phyloP scores from a whole-genome alignment of 2,329 filamentous ascomycete species.

The Fusarium setosum region DNA sequence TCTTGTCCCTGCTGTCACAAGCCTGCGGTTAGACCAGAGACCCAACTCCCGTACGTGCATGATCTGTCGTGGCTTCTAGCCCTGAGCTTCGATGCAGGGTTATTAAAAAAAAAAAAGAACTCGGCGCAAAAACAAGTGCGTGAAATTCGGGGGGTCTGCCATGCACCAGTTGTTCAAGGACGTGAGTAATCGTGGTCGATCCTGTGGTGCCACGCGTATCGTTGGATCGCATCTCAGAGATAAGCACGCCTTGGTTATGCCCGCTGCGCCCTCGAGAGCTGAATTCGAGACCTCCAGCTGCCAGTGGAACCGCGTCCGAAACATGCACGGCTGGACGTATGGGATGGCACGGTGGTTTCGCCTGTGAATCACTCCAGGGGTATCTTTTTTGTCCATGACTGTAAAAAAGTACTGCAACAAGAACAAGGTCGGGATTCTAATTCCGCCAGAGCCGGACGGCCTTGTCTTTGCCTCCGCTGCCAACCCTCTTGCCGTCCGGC shows the following conservation, averaged over 20 bases:
- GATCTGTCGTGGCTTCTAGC: slow-evolving; percentile 20
- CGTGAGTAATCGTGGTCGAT: slow-evolving; percentile 23
- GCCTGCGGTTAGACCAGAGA: slow-evolving; percentile 8
- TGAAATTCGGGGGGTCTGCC: slow-evolving; percentile 24
- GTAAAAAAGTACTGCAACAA: slow-evolving; percentile 28
- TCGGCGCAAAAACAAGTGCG: background rate
- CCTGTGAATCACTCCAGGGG: slow-evolving; percentile 31
- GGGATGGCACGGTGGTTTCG: slow-evolving; percentile 16
- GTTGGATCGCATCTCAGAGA: slow-evolving; percentile 9
- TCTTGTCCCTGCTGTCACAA: slow-evolving; percentile 12
- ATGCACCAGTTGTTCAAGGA: slow-evolving; percentile 8
- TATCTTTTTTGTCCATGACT: slow-evolving; percentile 30
- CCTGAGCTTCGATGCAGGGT: background rate
- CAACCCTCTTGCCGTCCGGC: slow-evolving; percentile 87
- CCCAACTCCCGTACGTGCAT: slow-evolving; percentile 35
- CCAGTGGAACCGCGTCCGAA: slow-evolving; percentile 22
- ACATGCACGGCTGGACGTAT: slow-evolving; percentile 19
- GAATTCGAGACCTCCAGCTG: background rate
- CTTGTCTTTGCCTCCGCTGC: slow-evolving; percentile 94
- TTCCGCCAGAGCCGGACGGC: slow-evolving; percentile 75
- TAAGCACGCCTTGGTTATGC: slow-evolving; percentile 20
- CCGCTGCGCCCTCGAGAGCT: background rate
- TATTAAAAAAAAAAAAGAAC: too few relatives aligned
- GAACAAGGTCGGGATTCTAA: slow-evolving; percentile 48
- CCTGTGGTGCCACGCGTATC: slow-evolving; percentile 25